Evolutionary conservation across 1,139 yeast species (phyloP), one percentile per base, ranked within the genome.

Genomic region (Eremothecium coryli): DNA sequence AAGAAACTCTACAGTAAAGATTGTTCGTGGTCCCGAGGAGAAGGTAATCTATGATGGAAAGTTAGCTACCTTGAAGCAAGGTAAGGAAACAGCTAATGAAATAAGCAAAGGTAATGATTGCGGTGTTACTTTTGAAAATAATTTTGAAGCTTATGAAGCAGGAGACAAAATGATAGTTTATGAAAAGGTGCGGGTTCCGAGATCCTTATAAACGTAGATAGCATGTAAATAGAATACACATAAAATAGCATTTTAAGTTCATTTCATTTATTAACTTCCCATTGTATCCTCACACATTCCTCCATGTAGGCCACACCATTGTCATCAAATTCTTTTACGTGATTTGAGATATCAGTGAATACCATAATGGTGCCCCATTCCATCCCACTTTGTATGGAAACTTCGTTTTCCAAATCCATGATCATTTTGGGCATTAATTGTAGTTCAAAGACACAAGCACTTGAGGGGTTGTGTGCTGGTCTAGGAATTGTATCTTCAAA

Each of bases 281-380:
- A 90, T 60, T 90, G 98, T 9, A 88, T 95, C 18, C 90, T 95
- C 43, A 82, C 82, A 79, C 81, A 82, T 58, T 90, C 98, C 53
- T 82, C 86, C 1, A 79, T 71, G 50, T 90, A 90, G 0, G 84
- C 95, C 14, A 85, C 90, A 29, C 76, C 72, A 39, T 76, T 65
- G 2, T 62, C 69, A 45, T 79, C 81, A 17, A 69, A 54, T 31
- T 66, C 56, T 39, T 93, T 85, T 10, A 73, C 62, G 41, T 62
- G 70, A 55, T 90, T 95, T 42, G 78, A 81, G 4, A 62, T 61
- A 48, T 86, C 93, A 0, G 96, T 82, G 28, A 81, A 85, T 3
- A 88, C 82, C 23, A 85, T 65, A 24, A 90, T 82, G 0, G 97
- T 82, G 2, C 97, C 97, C 98, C 98, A 90, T 42, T 90, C 93